phyloP scores from a whole-genome alignment of 1,284 basidiomycete species.

The Ganoderma sinense region DNA sequence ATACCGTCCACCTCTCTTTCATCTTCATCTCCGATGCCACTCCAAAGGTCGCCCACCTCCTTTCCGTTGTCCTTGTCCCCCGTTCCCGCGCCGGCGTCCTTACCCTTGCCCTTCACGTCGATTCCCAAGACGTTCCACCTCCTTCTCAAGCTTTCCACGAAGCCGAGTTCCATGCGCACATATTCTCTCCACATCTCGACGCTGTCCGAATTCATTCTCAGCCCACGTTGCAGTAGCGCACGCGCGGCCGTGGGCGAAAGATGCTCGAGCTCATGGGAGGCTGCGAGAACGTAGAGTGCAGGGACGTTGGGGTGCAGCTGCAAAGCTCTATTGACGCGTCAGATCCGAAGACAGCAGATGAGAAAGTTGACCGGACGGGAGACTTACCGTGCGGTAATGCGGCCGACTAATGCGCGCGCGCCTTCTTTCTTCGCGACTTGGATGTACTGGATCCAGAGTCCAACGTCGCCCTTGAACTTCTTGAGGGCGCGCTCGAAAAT shows the following conservation, averaged over 20 bases:
- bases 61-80: conserved; percentile 26
- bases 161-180: conserved; percentile 90
- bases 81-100: conserved; percentile 32
- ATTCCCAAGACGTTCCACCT: conserved; percentile 86
- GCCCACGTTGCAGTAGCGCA: conserved; percentile 84
- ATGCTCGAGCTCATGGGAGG: conserved; percentile 84
- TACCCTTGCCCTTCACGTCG: conserved; percentile 39
- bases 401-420: conserved; percentile 82
- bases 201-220: conserved; percentile 78
- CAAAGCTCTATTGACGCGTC: conserved; percentile 64
- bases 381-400: conserved; percentile 76
- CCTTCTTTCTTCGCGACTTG: conserved; percentile 83
- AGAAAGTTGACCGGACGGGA: neutral
- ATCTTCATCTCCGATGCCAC: conserved; percentile 37
- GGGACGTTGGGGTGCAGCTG: conserved; percentile 87
- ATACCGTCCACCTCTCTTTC: conserved; percentile 49
- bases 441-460: conserved; percentile 90
- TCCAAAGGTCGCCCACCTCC: conserved; percentile 30
- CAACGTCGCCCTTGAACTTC: conserved; percentile 90
- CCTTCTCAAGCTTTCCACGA: conserved; percentile 84
- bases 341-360: neutral
- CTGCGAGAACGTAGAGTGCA: conserved; percentile 86
- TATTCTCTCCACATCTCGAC: conserved; percentile 88
- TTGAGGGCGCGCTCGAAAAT: conserved; percentile 92
- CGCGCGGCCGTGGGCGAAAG: conserved; percentile 86